Evolutionary conservation across 352 stramenopile genomes (phyloP).

Genomic region (Globisporangium camurandrum): DNA sequence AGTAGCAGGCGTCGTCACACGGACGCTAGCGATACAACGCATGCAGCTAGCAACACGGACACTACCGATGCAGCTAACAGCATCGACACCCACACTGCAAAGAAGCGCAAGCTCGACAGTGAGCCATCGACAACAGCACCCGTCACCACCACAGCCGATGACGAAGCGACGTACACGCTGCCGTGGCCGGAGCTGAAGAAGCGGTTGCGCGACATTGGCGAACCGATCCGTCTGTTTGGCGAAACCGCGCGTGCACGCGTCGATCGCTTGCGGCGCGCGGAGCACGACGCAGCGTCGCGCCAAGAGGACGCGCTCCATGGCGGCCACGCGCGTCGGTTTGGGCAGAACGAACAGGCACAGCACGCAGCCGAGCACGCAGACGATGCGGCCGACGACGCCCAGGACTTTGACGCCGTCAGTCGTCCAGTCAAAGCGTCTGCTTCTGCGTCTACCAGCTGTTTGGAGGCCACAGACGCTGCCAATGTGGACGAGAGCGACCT

Average conservation of each 20-base stretch:
- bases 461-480: too few relatives aligned
- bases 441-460: too few relatives aligned
- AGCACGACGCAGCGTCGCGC: slow-evolving; percentile 55
- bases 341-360: slow-evolving; percentile 17
- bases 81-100: slow-evolving; percentile 13
- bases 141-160: neutral
- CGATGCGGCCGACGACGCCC: slow-evolving; percentile 36
- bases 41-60: neutral
- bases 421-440: too few relatives aligned
- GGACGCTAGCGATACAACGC: neutral
- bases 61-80: too few relatives aligned
- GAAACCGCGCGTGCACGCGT: slow-evolving; percentile 61
- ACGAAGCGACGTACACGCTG: slow-evolving; percentile 26
- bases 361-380: slow-evolving; percentile 17
- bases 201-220: slow-evolving; percentile 66
- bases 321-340: slow-evolving; percentile 71
- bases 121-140: slow-evolving; percentile 4
- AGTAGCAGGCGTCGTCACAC: too few relatives aligned
- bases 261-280: slow-evolving; percentile 48
- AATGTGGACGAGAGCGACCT: slow-evolving; percentile 39
- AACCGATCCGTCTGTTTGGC: slow-evolving; percentile 87
- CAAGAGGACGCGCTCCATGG: slow-evolving; percentile 65
- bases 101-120: slow-evolving; percentile 40
- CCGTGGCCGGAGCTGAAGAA: slow-evolving; percentile 71
- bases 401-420: slow-evolving; percentile 25